A percentile compares a stretch with the other conserved stretches of the same genome.
Evolutionary conservation across 192 early-diverging fungal genomes (phyloP).

Genomic region (Dissophora globulifera): DNA sequence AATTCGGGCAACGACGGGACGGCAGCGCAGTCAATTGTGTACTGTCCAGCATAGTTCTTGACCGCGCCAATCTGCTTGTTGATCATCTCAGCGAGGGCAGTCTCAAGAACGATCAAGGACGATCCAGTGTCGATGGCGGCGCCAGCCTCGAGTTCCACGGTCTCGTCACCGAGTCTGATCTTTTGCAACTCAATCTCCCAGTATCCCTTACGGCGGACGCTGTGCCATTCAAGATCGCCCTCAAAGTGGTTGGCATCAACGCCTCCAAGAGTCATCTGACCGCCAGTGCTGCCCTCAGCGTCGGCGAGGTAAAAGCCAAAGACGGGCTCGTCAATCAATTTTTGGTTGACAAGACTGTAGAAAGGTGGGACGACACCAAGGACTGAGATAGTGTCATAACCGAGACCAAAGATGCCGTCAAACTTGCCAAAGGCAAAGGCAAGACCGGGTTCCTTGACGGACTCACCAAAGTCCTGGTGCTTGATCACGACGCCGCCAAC

Average conservation of each 20-base stretch:
- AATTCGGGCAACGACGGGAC: constrained; percentile 79
- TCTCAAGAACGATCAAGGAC: constrained; percentile 85
- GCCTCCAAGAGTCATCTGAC: constrained; percentile 93
- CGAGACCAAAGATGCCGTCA: constrained; percentile 97
- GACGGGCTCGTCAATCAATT: constrained; percentile 85
- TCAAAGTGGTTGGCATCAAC: constrained; percentile 89
- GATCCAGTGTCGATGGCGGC: constrained; percentile 96
- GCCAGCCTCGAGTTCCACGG: constrained; percentile 71
- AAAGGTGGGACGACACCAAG: constrained; percentile 92
- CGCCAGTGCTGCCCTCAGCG: constrained; percentile 74
- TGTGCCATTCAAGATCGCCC: constrained; percentile 81
- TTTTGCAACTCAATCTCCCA: constrained; percentile 94
- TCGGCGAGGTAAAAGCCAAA: constrained; percentile 92
- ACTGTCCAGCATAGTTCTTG: constrained; percentile 94
- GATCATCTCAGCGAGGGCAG: constrained; percentile 85
- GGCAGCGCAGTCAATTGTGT: constrained; percentile 81
- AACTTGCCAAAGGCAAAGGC: constrained; percentile 96
- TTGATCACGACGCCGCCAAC: constrained; percentile 81
- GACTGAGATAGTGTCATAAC: constrained; percentile 90
- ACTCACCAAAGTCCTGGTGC: constrained; percentile 92
- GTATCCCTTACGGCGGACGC: constrained; percentile 92
- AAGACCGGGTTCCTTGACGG: constrained; percentile 95
- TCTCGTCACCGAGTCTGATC: constrained; percentile 82
- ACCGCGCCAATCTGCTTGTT: constrained; percentile 92
- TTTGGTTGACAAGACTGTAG: constrained; percentile 89